phyloP scores from a whole-genome alignment of 768 basidiomycete genomes.

The Chalciporus sphaerocephalus region DNA sequence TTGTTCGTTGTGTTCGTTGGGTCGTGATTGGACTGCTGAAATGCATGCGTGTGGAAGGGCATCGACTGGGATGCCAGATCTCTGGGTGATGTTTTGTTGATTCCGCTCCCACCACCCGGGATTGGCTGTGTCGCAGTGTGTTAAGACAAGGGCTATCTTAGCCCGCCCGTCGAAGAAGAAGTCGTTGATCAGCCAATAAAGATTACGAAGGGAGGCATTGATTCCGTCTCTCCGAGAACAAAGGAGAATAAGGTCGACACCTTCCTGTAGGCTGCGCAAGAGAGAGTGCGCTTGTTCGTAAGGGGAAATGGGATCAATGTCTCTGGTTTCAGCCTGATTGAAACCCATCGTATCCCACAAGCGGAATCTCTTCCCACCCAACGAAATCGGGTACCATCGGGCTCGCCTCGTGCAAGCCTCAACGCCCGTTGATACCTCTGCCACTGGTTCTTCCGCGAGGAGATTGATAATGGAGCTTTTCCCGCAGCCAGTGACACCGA shows the following conservation, averaged over 20 bases:
- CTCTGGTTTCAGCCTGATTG: constrained; percentile 20
- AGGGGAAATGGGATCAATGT: constrained; percentile 14
- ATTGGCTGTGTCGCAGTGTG: constrained; percentile 34
- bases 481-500: constrained; percentile 29
- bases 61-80: constrained; percentile 10
- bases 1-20: constrained; percentile 1
- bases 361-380: constrained; percentile 20
- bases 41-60: constrained; percentile 15
- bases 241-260: constrained; percentile 39
- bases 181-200: constrained; percentile 36
- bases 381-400: constrained; percentile 17
- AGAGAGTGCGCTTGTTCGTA: constrained; percentile 33
- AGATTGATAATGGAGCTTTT: constrained; percentile 32
- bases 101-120: constrained; percentile 40
- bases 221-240: constrained; percentile 38
- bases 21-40: constrained; percentile 11
- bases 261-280: constrained; percentile 30
- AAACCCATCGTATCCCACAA: constrained; percentile 36
- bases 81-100: constrained; percentile 15
- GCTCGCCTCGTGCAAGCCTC: constrained; percentile 33
- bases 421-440: constrained; percentile 28
- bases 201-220: constrained; percentile 31
- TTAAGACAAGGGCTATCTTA: constrained; percentile 36
- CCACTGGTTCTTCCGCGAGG: constrained; percentile 23
- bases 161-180: constrained; percentile 37